Percentiles rank a stretch among this genome's conserved stretches.
phyloP scores from a whole-genome alignment of 257 asterid species.

The Nicotiana obtusifolia region DNA sequence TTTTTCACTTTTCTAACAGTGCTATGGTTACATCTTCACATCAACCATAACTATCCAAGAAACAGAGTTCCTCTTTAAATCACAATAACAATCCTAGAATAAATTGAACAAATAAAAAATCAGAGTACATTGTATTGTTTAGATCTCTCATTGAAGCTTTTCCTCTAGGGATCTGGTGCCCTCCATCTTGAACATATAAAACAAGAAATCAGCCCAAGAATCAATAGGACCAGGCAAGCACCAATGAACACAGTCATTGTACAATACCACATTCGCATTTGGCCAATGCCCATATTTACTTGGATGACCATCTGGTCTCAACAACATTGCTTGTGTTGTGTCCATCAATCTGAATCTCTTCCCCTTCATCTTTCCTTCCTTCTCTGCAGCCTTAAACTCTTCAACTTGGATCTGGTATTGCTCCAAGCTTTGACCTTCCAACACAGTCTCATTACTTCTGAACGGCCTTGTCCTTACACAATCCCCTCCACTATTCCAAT shows the following conservation, averaged over 20 bases:
- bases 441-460: conserved; percentile 11
- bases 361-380: conserved; percentile 25
- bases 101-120: neutral
- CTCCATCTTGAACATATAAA: conserved; percentile 38
- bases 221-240: conserved; percentile 48
- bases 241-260: conserved; percentile 43
- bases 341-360: conserved; percentile 28
- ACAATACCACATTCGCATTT: conserved; percentile 21
- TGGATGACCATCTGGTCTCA: conserved; percentile 47
- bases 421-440: conserved; percentile 20
- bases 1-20: neutral
- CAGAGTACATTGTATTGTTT: conserved; percentile 2
- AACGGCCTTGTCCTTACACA: conserved; percentile 32
- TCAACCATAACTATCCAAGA: neutral
- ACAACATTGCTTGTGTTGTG: conserved; percentile 27
- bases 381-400: conserved; percentile 28
- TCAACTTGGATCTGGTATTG: conserved; percentile 30
- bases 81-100: neutral
- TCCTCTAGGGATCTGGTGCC: conserved; percentile 18
- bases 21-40: neutral
- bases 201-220: conserved; percentile 39
- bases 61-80: neutral
- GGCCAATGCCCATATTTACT: conserved; percentile 29
- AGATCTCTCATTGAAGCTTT: conserved; percentile 5
- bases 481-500: conserved; percentile 28